Base-by-base conservation (phyloP, 148 eudicot genomes). In the Chenopodium berlandieri region DNA sequence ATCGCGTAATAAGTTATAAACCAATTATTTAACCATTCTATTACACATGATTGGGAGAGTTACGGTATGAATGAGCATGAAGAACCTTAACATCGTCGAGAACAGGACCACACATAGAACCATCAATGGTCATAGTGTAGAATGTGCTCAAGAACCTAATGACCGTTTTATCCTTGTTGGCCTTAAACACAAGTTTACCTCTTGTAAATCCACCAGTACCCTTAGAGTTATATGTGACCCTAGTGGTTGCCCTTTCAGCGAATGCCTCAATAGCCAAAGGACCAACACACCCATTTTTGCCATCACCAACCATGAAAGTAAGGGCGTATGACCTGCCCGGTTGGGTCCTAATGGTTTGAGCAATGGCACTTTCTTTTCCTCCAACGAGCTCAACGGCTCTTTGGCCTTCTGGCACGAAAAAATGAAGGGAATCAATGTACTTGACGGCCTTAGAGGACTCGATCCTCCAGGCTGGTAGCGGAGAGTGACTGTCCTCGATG, bases 371-470 rank as follows among this genome's bases (percentile, higher is more conserved):
- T 31, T 89, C 91, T 82, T 80, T 89, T 30, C 89, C 91, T 31
- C 81, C 91, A 11, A 89, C 81, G 31, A 89, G 86, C 70, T 89
- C 91, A 50, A 89, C 68, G 0, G 91, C 91, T 13, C 81, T 73
- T 78, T 87, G 75, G 14, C 91, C 91, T 69, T 85, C 82, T 0
- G 89, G 89, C 60, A 89, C 88, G 8, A 37, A 76, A 80, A 68
- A 86, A 34, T 89, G 85, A 73, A 77, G 58, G 17, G 79, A 70
- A 58, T 87, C 88, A 20, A 89, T 83, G 86, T 87, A 89, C 76
- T 87, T 89, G 44, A 87, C 87, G 20, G 89, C 91, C 77, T 87
- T 89, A 31, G 80, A 82, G 79, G 91, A 89, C 78, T 87, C 89
- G 80, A 87, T 72, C 84, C 84, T 83, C 91, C 91, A 89, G 0